Evolutionary conservation across 179 eudicot species (phyloP).

Genomic region (Corrigiola litoralis): DNA sequence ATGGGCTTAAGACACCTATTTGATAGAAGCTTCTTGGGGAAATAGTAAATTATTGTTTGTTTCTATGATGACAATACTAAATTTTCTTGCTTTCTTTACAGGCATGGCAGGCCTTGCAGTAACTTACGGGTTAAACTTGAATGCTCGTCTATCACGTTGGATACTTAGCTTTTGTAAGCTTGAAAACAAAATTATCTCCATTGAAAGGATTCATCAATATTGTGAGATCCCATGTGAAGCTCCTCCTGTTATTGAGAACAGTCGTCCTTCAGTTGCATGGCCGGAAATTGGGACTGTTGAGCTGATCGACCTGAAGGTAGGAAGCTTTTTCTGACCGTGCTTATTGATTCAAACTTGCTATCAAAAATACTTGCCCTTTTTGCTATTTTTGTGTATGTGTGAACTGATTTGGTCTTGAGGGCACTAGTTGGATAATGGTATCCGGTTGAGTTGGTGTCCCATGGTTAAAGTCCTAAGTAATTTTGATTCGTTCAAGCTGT

Average conservation of each 20-base stretch:
- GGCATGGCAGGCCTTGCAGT: constrained; percentile 99
- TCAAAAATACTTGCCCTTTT: background rate
- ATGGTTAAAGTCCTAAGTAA: too few relatives aligned
- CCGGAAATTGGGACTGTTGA: constrained; percentile 86
- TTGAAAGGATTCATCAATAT: constrained; percentile 94
- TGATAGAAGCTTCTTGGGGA: background rate
- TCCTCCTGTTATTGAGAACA: constrained; percentile 66
- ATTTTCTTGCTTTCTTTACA: constrained; percentile 20
- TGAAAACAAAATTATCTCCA: constrained; percentile 93
- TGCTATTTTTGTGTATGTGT: background rate
- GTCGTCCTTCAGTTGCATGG: constrained; percentile 75
- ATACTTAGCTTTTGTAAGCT: constrained; percentile 98
- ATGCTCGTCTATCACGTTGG: constrained; percentile 95
- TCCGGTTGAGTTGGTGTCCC: too few relatives aligned
- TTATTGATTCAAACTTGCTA: background rate
- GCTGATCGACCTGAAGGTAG: constrained; percentile 75
- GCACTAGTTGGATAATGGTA: too few relatives aligned
- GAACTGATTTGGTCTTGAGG: too few relatives aligned
- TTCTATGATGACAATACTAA: constrained; percentile 19
- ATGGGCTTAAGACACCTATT: background rate
- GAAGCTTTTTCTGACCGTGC: background rate
- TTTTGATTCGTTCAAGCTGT: too few relatives aligned
- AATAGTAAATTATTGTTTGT: background rate
- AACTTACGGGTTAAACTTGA: constrained; percentile 90
- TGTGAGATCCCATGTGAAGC: constrained; percentile 89